Evolutionary conservation across 1,139 yeast species (phyloP).

Genomic region (Yamadazyma triangularis): DNA sequence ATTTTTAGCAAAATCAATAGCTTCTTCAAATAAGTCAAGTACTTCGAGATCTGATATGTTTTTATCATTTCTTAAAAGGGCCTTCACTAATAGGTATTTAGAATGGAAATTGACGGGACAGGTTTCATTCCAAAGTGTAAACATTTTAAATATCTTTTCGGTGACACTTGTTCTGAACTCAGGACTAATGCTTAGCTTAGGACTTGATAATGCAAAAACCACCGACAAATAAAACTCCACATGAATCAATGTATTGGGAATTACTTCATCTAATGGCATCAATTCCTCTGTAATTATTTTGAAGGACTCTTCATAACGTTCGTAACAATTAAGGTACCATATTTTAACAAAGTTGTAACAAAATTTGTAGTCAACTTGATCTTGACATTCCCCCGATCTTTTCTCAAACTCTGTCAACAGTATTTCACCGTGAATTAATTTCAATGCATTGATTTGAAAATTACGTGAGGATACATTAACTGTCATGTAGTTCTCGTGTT

Average conservation of each 20-base stretch:
- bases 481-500: constrained; percentile 7
- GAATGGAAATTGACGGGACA: constrained; percentile 34
- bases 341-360: constrained; percentile 4
- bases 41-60: constrained; percentile 24
- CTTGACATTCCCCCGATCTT: constrained; percentile 3
- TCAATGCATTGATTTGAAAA: constrained; percentile 10
- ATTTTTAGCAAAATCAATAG: constrained; percentile 34
- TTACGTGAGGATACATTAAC: constrained; percentile 3
- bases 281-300: constrained; percentile 14
- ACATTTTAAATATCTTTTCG: constrained; percentile 13
- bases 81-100: constrained; percentile 30
- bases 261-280: constrained; percentile 13
- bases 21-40: constrained; percentile 45
- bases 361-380: constrained; percentile 7
- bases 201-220: constrained; percentile 5
- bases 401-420: constrained; percentile 13
- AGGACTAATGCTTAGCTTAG: not conserved
- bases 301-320: constrained; percentile 19
- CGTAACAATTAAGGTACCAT: constrained; percentile 5
- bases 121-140: constrained; percentile 29
- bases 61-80: constrained; percentile 20
- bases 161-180: constrained; percentile 2
- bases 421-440: constrained; percentile 15
- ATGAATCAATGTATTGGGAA: constrained; percentile 23
- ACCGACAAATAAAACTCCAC: constrained; percentile 16